These are phyloP conservation scores for Rutstroemia sp. DNA, from an alignment of 2,329 filamentous ascomycete genomes.

Conservation along the genomic window DNA sequence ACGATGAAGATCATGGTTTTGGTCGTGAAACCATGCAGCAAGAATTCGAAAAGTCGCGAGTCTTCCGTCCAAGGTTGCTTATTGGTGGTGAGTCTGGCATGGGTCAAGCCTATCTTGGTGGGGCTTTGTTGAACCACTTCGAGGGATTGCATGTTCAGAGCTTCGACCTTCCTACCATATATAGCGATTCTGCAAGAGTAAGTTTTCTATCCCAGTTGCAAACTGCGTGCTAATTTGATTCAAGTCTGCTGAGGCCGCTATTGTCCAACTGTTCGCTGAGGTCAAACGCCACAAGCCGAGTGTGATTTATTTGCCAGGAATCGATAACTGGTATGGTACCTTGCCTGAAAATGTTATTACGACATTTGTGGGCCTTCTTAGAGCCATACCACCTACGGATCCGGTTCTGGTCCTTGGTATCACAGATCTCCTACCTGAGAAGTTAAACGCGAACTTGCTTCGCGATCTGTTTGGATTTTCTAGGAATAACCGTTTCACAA, in stretches of 20 bases:
- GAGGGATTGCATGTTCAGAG: slow-evolving; percentile 92
- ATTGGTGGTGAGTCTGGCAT: slow-evolving; percentile 79
- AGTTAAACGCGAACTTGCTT: slow-evolving; percentile 57
- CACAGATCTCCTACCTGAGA: slow-evolving; percentile 59
- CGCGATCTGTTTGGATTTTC: slow-evolving; percentile 82
- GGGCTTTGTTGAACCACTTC: slow-evolving; percentile 80
- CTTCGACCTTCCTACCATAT: slow-evolving; percentile 81
- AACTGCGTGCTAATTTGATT: slow-evolving; percentile 13
- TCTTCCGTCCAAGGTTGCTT: slow-evolving; percentile 83
- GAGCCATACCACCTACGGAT: slow-evolving; percentile 80
- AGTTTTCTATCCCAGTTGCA: slow-evolving; percentile 23
- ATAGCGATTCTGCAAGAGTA: slow-evolving; percentile 73
- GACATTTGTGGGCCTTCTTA: slow-evolving; percentile 76
- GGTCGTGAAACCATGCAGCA: slow-evolving; percentile 66
- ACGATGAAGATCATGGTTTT: slow-evolving; percentile 77
- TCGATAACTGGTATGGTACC: slow-evolving; percentile 74
- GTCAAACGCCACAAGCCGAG: slow-evolving; percentile 91
- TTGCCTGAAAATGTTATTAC: slow-evolving; percentile 59
- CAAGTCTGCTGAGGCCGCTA: slow-evolving; percentile 59
- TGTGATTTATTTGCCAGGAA: slow-evolving; percentile 87
- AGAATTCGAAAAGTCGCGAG: slow-evolving; percentile 78
- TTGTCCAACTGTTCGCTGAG: slow-evolving; percentile 86
- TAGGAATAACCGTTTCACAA: slow-evolving; percentile 64
- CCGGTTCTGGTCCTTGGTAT: slow-evolving; percentile 85
- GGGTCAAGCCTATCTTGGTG: slow-evolving; percentile 86